A percentile compares a stretch with the other conserved stretches of the same genome.
Evolutionary conservation across 192 early-diverging fungal species (phyloP).

Genomic region (Coemansia sp.): DNA sequence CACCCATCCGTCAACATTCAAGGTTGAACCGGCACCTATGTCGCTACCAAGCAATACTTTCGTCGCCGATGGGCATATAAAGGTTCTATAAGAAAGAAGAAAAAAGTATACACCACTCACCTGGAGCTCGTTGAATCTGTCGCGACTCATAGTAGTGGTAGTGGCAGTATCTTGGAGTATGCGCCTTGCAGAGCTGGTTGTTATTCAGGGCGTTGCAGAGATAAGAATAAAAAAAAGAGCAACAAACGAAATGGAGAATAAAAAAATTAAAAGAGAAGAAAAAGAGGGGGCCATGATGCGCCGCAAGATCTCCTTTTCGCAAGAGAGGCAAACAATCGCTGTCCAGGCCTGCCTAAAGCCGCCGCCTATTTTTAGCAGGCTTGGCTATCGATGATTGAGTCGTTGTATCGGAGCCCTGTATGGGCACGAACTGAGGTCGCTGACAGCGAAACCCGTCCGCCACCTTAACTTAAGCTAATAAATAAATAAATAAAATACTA

Average conservation of each 20-base stretch:
- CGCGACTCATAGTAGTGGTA: slow-evolving; percentile 50
- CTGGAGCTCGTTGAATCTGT: slow-evolving; percentile 57
- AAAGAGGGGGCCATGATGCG: no score
- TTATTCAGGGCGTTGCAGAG: background rate
- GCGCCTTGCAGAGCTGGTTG: background rate
- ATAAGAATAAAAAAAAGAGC: slow-evolving; percentile 1
- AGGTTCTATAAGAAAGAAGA: background rate
- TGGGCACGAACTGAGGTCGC: no score
- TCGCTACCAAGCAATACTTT: background rate
- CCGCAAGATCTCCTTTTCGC: no score
- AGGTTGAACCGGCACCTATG: background rate
- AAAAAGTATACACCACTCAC: slow-evolving; percentile 21
- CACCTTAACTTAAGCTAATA: no score
- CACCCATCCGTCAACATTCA: background rate
- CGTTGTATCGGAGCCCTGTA: no score
- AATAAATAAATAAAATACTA: no score
- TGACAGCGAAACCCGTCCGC: no score
- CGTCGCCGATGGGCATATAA: background rate
- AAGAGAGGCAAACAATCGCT: no score
- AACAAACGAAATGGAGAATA: background rate
- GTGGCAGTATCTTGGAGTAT: background rate
- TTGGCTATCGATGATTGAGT: no score
- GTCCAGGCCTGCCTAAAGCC: no score
- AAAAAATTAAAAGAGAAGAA: background rate
- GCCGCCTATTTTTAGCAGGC: no score